Evolutionary conservation across 345 rosid genomes (phyloP), one percentile per base, ranked within the genome.

Genomic region (Dovyalis caffra): DNA sequence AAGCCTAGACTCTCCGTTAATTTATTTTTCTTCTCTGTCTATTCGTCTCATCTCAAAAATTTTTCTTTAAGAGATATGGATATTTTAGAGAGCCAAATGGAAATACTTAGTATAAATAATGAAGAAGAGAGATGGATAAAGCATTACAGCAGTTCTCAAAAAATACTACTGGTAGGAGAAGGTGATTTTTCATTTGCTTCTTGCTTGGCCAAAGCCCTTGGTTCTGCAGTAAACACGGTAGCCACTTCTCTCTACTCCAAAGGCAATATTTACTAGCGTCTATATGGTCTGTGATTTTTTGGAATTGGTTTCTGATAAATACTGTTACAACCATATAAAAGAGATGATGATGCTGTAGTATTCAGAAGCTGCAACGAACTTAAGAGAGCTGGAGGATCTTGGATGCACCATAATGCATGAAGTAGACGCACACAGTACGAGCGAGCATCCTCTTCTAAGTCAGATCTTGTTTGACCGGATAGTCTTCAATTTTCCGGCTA

Each of bases 111-210:
- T 40, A 14, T n/a, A 25, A n/a, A 7, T n/a, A n/a, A n/a, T 61
- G 12, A 11, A n/a, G 5, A 34, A 76, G 82, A 78, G 69, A 85
- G 71, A 80, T 16, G 84, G 78, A 79, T 85, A 65, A 76, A 8
- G 37, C 86, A 86, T 62, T 88, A 88, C 53, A 74, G 33, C 34
- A 78, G 81, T 61, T 69, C 20, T 9, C 83, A 89, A 8, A 76
- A 78, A 47, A 79, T 87, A 73, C 82, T 89, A 33, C 57, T 89
- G 21, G 88, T 89, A 4, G 90, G 91, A 4, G 89, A 88, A 78
- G 92, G 87, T 3, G 86, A 84, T 76, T 91, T 91, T 74, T 89
- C 92, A 0, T 88, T 89, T 71, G 72, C 89, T 6, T 73, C 71
- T 33, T 86, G 78, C 83, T 80, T 90, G 66, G 97, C 82, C 37